These are phyloP conservation scores for Trichoderma simmonsii DNA, from an alignment of 2,329 filamentous ascomycete genomes.

Conservation along the genomic window DNA sequence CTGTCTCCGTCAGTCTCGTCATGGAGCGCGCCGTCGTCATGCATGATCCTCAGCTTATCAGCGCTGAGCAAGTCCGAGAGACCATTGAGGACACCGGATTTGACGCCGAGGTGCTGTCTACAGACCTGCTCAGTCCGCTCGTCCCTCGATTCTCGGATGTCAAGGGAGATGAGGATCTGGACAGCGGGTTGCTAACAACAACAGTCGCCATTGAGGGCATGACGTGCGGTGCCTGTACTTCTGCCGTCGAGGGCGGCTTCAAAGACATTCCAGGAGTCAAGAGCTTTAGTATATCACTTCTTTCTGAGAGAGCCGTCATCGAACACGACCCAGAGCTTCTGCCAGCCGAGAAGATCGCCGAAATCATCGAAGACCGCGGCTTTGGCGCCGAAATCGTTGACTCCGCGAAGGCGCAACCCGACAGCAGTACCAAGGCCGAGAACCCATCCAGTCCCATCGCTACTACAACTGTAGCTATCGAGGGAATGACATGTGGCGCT, in stretches of 20 bases:
- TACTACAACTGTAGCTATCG: conserved; percentile 82
- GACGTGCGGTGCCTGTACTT: conserved; percentile 89
- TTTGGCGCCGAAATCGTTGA: conserved; percentile 80
- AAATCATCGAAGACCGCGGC: conserved; percentile 67
- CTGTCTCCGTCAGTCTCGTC: conserved; percentile 86
- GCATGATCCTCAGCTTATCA: conserved; percentile 73
- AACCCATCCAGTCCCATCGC: conserved; percentile 46
- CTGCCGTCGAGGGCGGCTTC: conserved; percentile 78
- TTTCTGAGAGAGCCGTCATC: conserved; percentile 82
- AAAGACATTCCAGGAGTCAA: conserved; percentile 70
- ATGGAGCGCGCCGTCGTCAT: conserved; percentile 95
- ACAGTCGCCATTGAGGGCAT: conserved; percentile 80
- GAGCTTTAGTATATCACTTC: conserved; percentile 75
- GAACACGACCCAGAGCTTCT: conserved; percentile 66
- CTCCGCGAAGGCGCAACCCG: conserved; percentile 50
- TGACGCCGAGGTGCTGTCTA: conserved; percentile 83
- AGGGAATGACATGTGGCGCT: conserved; percentile 96
- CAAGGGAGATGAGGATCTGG: conserved; percentile 35
- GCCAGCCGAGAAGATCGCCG: conserved; percentile 51
- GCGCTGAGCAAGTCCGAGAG: conserved; percentile 73
- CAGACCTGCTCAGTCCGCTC: conserved; percentile 63
- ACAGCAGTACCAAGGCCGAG: conserved; percentile 23
- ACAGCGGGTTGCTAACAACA: conserved; percentile 57
- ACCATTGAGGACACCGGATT: conserved; percentile 91
- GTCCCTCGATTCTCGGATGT: conserved; percentile 38